Evolutionary conservation across 1,139 yeast genomes (phyloP).

Genomic region (Yamadazyma sp.): DNA sequence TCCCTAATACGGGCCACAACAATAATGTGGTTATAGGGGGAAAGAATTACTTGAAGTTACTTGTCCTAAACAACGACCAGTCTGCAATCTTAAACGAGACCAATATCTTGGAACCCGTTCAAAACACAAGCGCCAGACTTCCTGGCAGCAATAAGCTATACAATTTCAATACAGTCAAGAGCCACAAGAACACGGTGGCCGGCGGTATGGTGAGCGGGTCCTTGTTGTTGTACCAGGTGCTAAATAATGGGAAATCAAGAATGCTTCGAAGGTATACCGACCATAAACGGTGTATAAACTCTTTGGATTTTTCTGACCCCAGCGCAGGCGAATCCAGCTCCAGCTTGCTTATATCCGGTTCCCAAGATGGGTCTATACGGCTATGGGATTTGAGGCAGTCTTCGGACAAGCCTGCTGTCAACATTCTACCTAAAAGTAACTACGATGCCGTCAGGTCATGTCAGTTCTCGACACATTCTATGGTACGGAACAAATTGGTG

Average conservation of each 20-base stretch:
- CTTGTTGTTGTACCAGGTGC: constrained; percentile 33
- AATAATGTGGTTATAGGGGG: constrained; percentile 60
- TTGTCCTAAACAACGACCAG: constrained; percentile 45
- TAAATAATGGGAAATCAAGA: constrained; percentile 38
- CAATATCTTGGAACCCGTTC: constrained; percentile 44
- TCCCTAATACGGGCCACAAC: constrained; percentile 16
- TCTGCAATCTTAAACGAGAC: constrained; percentile 37
- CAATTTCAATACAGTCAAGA: constrained; percentile 43
- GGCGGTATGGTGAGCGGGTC: constrained; percentile 45
- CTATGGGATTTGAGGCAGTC: constrained; percentile 81
- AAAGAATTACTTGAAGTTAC: constrained; percentile 52
- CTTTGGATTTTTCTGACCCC: constrained; percentile 59
- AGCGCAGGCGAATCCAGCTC: constrained; percentile 31
- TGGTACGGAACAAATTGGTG: constrained; percentile 31
- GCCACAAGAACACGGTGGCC: constrained; percentile 36
- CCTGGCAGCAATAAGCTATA: constrained; percentile 36
- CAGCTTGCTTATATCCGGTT: constrained; percentile 71
- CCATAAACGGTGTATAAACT: constrained; percentile 79
- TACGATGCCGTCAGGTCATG: constrained; percentile 67
- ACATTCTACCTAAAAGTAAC: constrained; percentile 47
- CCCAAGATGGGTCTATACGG: constrained; percentile 87
- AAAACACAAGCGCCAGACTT: constrained; percentile 39
- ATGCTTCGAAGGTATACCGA: constrained; percentile 54
- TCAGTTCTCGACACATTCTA: constrained; percentile 55
- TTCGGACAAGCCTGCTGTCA: constrained; percentile 42